Base-by-base conservation (phyloP, 2,329 filamentous ascomycete species). In the Aspergillus brasiliensis region DNA sequence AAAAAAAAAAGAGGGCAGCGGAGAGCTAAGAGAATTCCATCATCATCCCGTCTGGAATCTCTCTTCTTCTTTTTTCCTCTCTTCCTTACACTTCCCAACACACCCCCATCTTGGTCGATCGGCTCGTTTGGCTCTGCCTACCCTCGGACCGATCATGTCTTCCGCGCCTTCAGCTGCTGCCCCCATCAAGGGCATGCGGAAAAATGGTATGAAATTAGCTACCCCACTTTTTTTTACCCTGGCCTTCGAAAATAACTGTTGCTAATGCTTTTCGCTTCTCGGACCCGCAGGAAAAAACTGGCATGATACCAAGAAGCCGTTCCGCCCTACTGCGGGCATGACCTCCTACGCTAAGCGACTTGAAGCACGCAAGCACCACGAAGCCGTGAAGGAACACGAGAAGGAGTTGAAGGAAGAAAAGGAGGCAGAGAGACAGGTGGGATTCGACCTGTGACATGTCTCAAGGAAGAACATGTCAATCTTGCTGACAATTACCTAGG, bases 321-420 rank as follows among this genome's bases (percentile, higher is more conserved):
- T 98, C 78, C 89, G 95, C 40, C 94, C 91, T 3, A 87, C 82
- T 13, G 84, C 90, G 8, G 92, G 93, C 25, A 84, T 92, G 67
- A 91, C 86, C 2, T 87, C 91, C 0, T 98, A 90, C 75, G 88
- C 89, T 67, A 89, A 92, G 77, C 88, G 94, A 56, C 81, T 86
- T 48, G 88, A 89, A 68, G 84, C 88, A 62, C 86, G 92, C 54
- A 85, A 88, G 63, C 84, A 88, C 7, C 84, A 88, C 69, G 84
- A 86, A 11, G 87, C 91, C n/a, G 86, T 91, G 69, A 98, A 97
- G 81, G 91, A 92, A 37, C 92, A 92, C 72, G 95, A 98, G 80
- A 93, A 91, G 78, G 92, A 97, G 77, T 87, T 99, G 87, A 96
- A 94, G 81, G 91, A 92, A 0, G 95, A 97, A 80, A 97, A 96